Conservation (phyloP, 2,329 filamentous ascomycete species). For the Aspergillus sp. region DNA sequence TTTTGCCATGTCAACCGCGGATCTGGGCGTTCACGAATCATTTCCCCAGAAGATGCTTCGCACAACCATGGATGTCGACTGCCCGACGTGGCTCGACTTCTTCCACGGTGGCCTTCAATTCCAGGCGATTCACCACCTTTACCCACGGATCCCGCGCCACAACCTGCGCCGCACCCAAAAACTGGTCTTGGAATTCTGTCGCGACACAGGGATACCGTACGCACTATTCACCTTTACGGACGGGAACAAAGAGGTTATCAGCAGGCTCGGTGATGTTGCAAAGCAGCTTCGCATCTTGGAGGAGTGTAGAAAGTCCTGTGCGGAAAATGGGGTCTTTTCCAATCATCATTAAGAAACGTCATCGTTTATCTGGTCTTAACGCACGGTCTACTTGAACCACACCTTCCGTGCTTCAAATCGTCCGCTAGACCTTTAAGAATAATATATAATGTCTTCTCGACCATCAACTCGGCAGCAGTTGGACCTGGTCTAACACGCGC, state of each 20-base stretch:
- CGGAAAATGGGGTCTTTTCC: constrained; percentile 36
- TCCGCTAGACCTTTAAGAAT: not conserved
- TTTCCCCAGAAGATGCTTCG: constrained; percentile 90
- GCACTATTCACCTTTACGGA: constrained; percentile 83
- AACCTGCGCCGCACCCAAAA: constrained; percentile 77
- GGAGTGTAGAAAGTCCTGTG: constrained; percentile 67
- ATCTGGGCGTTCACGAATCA: constrained; percentile 80
- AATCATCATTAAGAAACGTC: constrained; percentile 34
- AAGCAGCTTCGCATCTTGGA: constrained; percentile 77
- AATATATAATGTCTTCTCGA: not conserved
- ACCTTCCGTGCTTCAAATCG: not conserved
- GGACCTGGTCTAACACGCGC: not conserved
- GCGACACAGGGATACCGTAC: constrained; percentile 82
- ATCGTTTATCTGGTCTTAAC: not conserved
- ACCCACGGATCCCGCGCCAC: constrained; percentile 80
- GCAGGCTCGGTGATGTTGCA: constrained; percentile 75
- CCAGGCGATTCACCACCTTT: constrained; percentile 86
- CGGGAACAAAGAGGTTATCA: constrained; percentile 80
- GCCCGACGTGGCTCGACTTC: constrained; percentile 84
- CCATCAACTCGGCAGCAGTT: not conserved
- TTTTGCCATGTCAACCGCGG: constrained; percentile 90
- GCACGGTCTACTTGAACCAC: not conserved
- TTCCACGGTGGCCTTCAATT: constrained; percentile 89
- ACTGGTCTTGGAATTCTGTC: constrained; percentile 79
- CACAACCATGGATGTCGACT: constrained; percentile 93